Evolutionary conservation across 192 early-diverging fungal species (phyloP).

Genomic region (Backusella mclennaniae): DNA sequence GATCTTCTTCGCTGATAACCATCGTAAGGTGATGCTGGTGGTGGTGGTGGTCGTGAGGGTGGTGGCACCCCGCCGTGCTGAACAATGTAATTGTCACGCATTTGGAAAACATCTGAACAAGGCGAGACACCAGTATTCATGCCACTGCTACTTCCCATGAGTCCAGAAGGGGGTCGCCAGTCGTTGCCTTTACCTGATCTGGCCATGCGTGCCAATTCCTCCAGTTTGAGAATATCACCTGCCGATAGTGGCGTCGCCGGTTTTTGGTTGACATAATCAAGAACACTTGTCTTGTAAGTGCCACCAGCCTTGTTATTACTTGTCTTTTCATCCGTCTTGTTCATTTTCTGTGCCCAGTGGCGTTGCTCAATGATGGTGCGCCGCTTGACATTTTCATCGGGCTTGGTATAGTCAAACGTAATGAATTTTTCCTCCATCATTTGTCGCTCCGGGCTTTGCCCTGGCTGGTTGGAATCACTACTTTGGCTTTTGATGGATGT

Average conservation of each 20-base stretch:
- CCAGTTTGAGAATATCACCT: constrained; percentile 35
- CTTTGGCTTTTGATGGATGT: constrained; percentile 32
- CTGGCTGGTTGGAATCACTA: constrained; percentile 11
- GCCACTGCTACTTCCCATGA: neutral
- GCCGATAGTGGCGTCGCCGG: neutral
- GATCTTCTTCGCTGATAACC: neutral
- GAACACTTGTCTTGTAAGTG: neutral
- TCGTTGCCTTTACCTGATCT: constrained; percentile 4
- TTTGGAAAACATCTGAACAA: neutral
- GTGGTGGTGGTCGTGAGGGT: constrained; percentile 9
- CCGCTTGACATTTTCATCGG: constrained; percentile 24
- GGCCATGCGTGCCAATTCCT: constrained; percentile 34
- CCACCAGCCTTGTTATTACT: neutral
- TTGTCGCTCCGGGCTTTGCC: constrained; percentile 53
- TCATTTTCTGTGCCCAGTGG: constrained; percentile 29
- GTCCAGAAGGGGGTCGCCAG: constrained; percentile 32
- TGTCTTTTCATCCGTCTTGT: constrained; percentile 14
- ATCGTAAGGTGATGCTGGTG: neutral
- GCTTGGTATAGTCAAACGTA: constrained; percentile 73
- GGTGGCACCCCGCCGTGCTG: constrained; percentile 9
- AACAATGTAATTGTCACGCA: constrained; percentile 14
- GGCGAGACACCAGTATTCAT: neutral
- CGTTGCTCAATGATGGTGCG: constrained; percentile 13
- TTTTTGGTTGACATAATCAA: constrained; percentile 2
- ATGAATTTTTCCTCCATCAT: constrained; percentile 81